Evolutionary conservation across 495 filamentous ascomycete genomes (phyloP).

Genomic region (Glutinoglossum americanum): DNA sequence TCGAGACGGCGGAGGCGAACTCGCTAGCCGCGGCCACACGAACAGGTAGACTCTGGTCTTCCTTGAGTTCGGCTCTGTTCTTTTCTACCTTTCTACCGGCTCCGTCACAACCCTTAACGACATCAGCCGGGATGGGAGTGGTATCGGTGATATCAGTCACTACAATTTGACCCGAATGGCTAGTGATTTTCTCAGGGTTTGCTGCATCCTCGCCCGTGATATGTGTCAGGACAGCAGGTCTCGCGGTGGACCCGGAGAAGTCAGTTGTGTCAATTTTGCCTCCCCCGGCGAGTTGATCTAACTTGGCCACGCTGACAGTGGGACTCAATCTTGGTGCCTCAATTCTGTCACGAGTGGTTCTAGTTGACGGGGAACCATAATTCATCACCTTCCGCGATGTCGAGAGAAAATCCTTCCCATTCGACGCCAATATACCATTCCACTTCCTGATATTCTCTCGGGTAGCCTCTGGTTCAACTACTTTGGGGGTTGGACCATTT

Average conservation of each 20-base stretch:
- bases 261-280: neutral
- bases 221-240: neutral
- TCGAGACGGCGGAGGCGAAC: neutral
- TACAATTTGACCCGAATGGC: neutral
- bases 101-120: neutral
- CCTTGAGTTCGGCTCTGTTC: neutral
- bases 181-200: neutral
- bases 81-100: neutral
- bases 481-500: neutral
- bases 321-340: neutral
- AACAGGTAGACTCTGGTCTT: neutral
- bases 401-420: neutral
- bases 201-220: neutral
- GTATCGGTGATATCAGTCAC: neutral
- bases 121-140: neutral
- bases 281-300: neutral
- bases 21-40: neutral
- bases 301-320: neutral
- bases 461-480: neutral
- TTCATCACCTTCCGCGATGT: neutral
- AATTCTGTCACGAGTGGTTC: neutral
- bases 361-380: neutral
- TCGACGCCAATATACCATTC: neutral
- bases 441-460: neutral
- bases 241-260: neutral